Evolutionary conservation across 495 filamentous ascomycete genomes (phyloP), one percentile per base, ranked within the genome.

Genomic region (Hypoxylon lenormandii): DNA sequence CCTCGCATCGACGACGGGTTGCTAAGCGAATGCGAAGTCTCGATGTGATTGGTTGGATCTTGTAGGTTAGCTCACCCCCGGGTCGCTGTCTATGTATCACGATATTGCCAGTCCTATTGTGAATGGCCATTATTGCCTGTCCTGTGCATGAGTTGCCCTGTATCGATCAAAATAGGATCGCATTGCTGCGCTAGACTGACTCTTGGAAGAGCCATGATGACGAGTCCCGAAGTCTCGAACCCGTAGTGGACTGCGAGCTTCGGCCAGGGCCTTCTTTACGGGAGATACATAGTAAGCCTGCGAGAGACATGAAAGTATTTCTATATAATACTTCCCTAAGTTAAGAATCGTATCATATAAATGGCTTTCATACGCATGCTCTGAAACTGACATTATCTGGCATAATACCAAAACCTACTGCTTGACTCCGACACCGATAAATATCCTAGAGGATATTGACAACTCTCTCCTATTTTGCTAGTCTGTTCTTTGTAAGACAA

Each of bases 21-120:
- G 48, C 15, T 33, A 51, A 33, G 48, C 48, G 48, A 51, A 10
- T 51, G 26, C 26, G 48, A 51, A 18, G 7, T 36, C 13, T 6
- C 26, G 2, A 11, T 15, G n/a, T 18, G 19, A 48, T 48, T 48
- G 22, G 22, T 8, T 26, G 5, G 46, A 5, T 8, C 22, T 28
- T 28, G 19, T 26, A 22, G 22, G 43, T 26, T 11, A 4, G 10
- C 46, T 48, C 46, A 26, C 22, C 1, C 19, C 21, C 10, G 10
- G 8, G 10, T 28, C 16, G 42, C 4, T 45, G 42, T 21, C 21
- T 48, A 26, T 10, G 19, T 26, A 48, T 48, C 16, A n/a, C 1
- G 15, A 11, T 26, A 48, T 26, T 5, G 21, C 46, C 21, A 12
- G 19, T 3, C 10, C 26, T 23, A 12, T 28, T 26, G 21, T 48